These are phyloP conservation scores for Cicer yamashitae DNA, from an alignment of 306 rosid species.

Conservation along the genomic window DNA sequence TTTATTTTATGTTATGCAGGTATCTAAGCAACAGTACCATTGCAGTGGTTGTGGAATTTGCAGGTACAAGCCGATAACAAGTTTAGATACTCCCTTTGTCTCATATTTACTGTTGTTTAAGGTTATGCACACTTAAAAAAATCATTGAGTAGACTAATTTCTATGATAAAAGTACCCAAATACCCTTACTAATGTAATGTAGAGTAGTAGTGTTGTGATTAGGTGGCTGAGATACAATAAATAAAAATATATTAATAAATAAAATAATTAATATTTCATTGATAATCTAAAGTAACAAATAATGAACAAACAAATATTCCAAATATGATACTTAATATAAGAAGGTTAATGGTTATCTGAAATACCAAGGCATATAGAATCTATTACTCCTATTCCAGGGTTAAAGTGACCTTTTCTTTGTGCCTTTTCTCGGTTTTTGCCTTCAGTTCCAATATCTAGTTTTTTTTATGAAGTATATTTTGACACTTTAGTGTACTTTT, in stretches of 20 bases:
- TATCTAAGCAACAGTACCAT: constrained; percentile 82
- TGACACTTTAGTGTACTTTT: background rate
- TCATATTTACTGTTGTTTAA: too few species aligned
- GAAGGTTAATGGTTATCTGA: background rate
- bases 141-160: too few species aligned
- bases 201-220: too few species aligned
- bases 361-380: background rate
- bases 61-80: constrained; percentile 57
- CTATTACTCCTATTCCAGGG: background rate
- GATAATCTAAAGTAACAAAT: too few species aligned
- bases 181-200: too few species aligned
- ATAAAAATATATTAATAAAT: too few species aligned
- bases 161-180: too few species aligned
- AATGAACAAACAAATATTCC: too few species aligned
- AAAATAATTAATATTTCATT: too few species aligned
- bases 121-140: too few species aligned
- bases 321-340: too few species aligned
- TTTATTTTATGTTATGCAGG: constrained; percentile 48
- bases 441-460: background rate
- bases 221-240: too few species aligned
- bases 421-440: constrained; percentile 4
- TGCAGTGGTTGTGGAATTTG: constrained; percentile 91
- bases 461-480: background rate
- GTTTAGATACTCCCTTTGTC: background rate
- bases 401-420: constrained; percentile 6